Evolutionary conservation across 768 basidiomycete genomes (phyloP), one percentile per base, ranked within the genome.

Genomic region (Leucosporidium scottii): DNA sequence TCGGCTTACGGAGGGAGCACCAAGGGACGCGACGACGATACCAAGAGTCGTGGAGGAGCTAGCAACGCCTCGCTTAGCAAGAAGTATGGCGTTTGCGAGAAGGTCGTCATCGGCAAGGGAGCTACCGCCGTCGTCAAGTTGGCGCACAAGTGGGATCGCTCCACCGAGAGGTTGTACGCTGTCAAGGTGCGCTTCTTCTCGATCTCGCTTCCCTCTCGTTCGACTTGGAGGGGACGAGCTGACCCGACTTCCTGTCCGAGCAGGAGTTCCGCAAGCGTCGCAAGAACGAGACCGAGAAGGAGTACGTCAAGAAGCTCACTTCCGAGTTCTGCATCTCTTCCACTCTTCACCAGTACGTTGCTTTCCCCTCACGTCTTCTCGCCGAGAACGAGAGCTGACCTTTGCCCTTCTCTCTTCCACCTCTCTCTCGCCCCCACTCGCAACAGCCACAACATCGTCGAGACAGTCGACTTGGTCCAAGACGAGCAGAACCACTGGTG

Each of bases 281-380:
- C 74, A 94, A 93, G 85, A 96, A 94, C 76, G 94, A 99, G 81
- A 86, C 93, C 8, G 94, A 99, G 80, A 96, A 96, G 79, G 94
- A 99, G 81, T 99, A 99, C 76, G 87, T 99, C 81, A 99, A 99
- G 86, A 99, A 99, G 79, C 88, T 99, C 74, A 99, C 94, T 9
- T 92, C 94, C 30, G 94, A 98, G 78, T 98, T 97, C 80, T 98
- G 93, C 80, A 98, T 98, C 70, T 93, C 91, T 54, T 96, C 93
- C 48, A 96, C 93, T 2, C 79, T 98, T 34, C 75, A 76, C 56
- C 75, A 76, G 71, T 72, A 10, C 25, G 71, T 50, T 27, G 20
- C 28, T 27, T n/a, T 49, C 21, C 18, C 48, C 12, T 48, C 34
- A 4, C 12, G 7, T 18, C 25, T 6, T 23, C 13, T 13, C 1